Evolutionary conservation across 2,329 filamentous ascomycete species (phyloP).

Genomic region (Sordariomycetes sp.): DNA sequence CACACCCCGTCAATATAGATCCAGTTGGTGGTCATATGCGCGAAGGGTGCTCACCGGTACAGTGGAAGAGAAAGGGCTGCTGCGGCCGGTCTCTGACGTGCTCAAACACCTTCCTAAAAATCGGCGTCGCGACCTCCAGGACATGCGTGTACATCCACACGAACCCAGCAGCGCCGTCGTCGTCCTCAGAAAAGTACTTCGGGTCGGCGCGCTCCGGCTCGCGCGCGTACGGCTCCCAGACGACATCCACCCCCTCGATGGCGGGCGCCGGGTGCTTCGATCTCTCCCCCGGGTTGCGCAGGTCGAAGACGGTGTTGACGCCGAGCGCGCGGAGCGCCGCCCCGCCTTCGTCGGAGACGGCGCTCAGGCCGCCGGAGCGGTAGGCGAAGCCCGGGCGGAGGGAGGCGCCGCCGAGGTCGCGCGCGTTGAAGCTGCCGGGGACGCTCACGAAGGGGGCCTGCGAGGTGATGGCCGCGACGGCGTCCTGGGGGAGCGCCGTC

Average conservation of each 20-base stretch:
- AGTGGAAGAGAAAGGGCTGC: neutral
- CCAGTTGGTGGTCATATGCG: neutral
- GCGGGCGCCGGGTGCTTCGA: neutral
- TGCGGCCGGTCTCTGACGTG: neutral
- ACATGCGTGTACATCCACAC: neutral
- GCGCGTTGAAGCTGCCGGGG: constrained; percentile 55
- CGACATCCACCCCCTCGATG: neutral
- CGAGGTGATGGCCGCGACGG: neutral
- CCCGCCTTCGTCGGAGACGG: constrained; percentile 42
- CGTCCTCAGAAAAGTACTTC: neutral
- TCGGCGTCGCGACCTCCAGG: neutral
- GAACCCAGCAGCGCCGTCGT: neutral
- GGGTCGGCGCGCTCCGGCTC: neutral
- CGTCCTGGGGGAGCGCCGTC: neutral
- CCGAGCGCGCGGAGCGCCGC: constrained; percentile 39
- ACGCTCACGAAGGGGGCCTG: constrained; percentile 37
- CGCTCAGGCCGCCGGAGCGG: constrained; percentile 57
- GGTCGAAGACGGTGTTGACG: constrained; percentile 58
- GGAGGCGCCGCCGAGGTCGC: constrained; percentile 54
- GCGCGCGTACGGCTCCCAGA: neutral
- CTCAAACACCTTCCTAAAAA: neutral
- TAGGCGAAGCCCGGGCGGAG: constrained; percentile 47
- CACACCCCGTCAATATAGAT: neutral
- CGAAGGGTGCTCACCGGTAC: neutral
- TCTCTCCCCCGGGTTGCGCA: constrained; percentile 29